Conservation (phyloP, 108 stramenopile genomes). For the Heterococcus sp. region DNA sequence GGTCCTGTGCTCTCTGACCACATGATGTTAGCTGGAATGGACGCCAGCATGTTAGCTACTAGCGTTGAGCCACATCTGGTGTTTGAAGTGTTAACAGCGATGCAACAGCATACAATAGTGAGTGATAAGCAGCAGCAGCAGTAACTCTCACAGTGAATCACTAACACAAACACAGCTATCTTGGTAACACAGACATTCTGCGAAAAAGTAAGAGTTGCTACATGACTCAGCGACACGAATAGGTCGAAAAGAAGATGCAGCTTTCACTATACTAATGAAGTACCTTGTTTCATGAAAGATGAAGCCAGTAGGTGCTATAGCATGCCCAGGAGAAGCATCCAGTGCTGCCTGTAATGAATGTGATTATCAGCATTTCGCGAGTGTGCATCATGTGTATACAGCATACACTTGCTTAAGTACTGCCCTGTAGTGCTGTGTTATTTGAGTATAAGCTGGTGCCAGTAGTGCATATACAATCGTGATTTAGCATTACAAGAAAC, state of each 20-base stretch:
- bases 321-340: no score
- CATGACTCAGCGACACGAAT: neutral
- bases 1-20: slow-evolving; percentile 43
- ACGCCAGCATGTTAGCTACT: slow-evolving; percentile 81
- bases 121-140: neutral
- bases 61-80: slow-evolving; percentile 69
- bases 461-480: no score
- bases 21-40: slow-evolving; percentile 62
- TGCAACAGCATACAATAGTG: neutral
- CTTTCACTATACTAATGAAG: neutral
- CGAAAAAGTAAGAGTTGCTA: neutral
- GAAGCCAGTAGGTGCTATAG: neutral
- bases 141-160: neutral
- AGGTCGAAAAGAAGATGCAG: neutral
- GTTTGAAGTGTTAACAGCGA: neutral
- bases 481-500: no score
- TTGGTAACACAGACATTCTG: neutral
- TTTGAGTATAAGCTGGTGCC: no score
- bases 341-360: no score
- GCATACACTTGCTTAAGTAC: no score
- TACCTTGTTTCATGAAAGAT: neutral
- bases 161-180: neutral
- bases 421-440: no score
- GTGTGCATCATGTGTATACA: no score
- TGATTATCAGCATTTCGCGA: no score